Evolutionary conservation across 2,329 filamentous ascomycete species (phyloP).

Genomic region (Sphaerulina populicola): DNA sequence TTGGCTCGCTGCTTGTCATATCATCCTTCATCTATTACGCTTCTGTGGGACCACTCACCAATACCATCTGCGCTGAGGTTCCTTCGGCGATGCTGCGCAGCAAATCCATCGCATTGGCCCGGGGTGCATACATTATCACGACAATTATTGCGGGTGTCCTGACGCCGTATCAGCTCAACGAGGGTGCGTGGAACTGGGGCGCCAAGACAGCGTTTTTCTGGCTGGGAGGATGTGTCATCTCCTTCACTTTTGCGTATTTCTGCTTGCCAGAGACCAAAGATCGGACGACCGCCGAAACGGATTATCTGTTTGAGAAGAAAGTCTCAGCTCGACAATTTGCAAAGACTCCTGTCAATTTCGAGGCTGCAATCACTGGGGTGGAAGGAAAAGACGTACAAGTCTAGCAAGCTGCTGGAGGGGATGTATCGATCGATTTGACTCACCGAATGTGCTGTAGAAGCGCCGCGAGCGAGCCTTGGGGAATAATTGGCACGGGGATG

Average conservation of each 20-base stretch:
- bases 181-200: constrained; percentile 26
- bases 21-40: constrained; percentile 20
- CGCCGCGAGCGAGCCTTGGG: no score
- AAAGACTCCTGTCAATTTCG: constrained; percentile 18
- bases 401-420: no score
- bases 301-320: constrained; percentile 35
- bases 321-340: constrained; percentile 32
- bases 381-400: no score
- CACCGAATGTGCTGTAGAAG: no score
- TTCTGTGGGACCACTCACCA: constrained; percentile 24
- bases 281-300: constrained; percentile 37
- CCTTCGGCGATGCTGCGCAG: constrained; percentile 24
- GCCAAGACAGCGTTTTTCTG: constrained; percentile 39
- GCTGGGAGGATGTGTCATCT: constrained; percentile 29
- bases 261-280: constrained; percentile 36
- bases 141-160: constrained; percentile 31
- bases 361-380: no score
- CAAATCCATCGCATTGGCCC: constrained; percentile 28
- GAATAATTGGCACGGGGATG: no score
- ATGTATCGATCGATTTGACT: no score
- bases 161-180: constrained; percentile 35
- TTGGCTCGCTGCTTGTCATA: constrained; percentile 20
- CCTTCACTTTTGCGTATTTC: constrained; percentile 34
- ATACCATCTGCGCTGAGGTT: constrained; percentile 26
- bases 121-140: constrained; percentile 27